Evolutionary conservation across 2,329 filamentous ascomycete genomes (phyloP).

Genomic region (Pleochaeta shiraiana): DNA sequence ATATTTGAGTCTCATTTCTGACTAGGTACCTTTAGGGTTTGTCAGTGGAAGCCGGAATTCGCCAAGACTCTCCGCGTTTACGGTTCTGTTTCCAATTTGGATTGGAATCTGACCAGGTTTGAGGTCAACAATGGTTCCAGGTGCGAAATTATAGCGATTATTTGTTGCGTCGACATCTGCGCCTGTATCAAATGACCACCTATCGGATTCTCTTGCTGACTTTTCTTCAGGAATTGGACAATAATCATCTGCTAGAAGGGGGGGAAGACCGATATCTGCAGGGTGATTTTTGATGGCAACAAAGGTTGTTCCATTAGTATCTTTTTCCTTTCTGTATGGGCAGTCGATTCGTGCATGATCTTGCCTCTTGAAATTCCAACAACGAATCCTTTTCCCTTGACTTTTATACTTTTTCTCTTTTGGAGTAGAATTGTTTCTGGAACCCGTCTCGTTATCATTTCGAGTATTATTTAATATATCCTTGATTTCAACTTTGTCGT

Average conservation of each 20-base stretch:
- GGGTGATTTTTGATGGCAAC: neutral
- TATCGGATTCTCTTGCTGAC: neutral
- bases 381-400: neutral
- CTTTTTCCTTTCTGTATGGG: neutral
- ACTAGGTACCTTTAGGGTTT: neutral
- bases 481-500: neutral
- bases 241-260: neutral
- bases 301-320: neutral
- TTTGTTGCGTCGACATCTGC: neutral
- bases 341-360: neutral
- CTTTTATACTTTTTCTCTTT: neutral
- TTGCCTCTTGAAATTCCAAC: neutral
- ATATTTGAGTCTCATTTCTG: neutral
- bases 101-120: neutral
- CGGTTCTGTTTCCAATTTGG: neutral
- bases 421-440: neutral
- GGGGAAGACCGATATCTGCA: neutral
- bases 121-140: neutral
- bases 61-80: neutral
- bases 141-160: neutral
- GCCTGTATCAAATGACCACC: neutral
- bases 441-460: neutral
- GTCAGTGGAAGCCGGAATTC: neutral
- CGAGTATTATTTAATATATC: neutral
- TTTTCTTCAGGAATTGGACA: neutral